These are phyloP conservation scores for Euphorbia lathyris DNA, from an alignment of 345 rosid species.

Conservation along the genomic window DNA sequence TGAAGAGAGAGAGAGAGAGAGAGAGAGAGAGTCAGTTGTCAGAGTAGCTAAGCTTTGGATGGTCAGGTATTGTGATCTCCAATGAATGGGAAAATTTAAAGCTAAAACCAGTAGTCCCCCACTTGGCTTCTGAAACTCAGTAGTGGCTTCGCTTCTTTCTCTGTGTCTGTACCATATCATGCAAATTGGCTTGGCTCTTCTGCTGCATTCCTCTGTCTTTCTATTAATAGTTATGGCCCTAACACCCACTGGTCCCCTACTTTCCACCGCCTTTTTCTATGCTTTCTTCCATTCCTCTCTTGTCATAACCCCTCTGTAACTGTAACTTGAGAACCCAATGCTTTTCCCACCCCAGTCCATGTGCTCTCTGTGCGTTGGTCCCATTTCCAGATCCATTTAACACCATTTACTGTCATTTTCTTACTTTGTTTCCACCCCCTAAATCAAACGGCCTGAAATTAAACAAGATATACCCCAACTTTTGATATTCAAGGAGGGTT, in stretches of 20 bases:
- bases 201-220: constrained; percentile 26
- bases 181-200: constrained; percentile 14
- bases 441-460: not conserved
- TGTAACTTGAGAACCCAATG: constrained; percentile 7
- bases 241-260: constrained; percentile 19
- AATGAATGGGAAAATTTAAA: constrained; percentile 21
- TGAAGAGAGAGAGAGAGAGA: not conserved
- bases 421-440: not conserved
- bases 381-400: not conserved
- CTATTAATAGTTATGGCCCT: constrained; percentile 35
- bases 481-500: too few species aligned
- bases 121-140: constrained; percentile 26
- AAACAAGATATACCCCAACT: too few species aligned
- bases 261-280: constrained; percentile 35
- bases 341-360: not conserved
- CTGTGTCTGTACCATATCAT: too few species aligned
- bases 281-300: constrained; percentile 22
- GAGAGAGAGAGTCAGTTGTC: constrained; percentile 15
- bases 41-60: constrained; percentile 25
- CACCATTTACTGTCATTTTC: not conserved
- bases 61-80: constrained; percentile 24
- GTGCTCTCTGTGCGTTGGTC: constrained; percentile 3
- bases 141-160: not conserved
- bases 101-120: constrained; percentile 36
- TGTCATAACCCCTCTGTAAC: constrained; percentile 13